Evolutionary conservation across 2,329 filamentous ascomycete genomes (phyloP), one percentile per base, ranked within the genome.

Genomic region (Cercospora citrullina): DNA sequence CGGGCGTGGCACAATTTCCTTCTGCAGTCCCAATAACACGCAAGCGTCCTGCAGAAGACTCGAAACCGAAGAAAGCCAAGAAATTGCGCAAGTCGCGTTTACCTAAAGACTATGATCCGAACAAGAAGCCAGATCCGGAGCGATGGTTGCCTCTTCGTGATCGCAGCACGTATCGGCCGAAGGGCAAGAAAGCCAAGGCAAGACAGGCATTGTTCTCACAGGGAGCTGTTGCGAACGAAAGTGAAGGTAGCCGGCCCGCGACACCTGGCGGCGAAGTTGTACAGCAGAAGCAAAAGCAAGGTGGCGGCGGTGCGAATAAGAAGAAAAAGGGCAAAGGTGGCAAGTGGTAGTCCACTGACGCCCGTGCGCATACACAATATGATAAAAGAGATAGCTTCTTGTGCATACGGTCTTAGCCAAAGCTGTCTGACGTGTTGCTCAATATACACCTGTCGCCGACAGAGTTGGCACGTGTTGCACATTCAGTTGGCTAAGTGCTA

Each of bases 61-160:
- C 57, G 79, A 81, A 79, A 21, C 74, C 82, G 8, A 80, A 81
- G 39, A 88, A 87, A 76, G 82, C 86, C 68, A 88, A 87, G 76
- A 87, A 86, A 75, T 83, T 85, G 39, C 82, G 85, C 59, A 84
- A 86, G 77, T 86, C 83, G 66, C 87, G 87, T 73, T 83, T 91
- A 75, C 91, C 91, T 33, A 92, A 92, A 80, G 86, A 89, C 75
- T 92, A 88, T 75, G 91, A 93, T 68, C 87, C 91, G 63, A 87
- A 86, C 73, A 96, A 93, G 84, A 89, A 89, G 72, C 87, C 92
- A 36, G 95, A 99, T 79, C 90, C 93, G 0, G 95, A 99, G 81
- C 86, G 95, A 70, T 99, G 95, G 95, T 81, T 99, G 68, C 94
- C 95, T 12, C 84, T 98, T 75, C 89, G 91, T 63, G 95, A 99